A percentile compares a stretch with the other conserved stretches of the same genome.
Conservation (phyloP, 305 asterid species). For the Salvia sclarea region DNA sequence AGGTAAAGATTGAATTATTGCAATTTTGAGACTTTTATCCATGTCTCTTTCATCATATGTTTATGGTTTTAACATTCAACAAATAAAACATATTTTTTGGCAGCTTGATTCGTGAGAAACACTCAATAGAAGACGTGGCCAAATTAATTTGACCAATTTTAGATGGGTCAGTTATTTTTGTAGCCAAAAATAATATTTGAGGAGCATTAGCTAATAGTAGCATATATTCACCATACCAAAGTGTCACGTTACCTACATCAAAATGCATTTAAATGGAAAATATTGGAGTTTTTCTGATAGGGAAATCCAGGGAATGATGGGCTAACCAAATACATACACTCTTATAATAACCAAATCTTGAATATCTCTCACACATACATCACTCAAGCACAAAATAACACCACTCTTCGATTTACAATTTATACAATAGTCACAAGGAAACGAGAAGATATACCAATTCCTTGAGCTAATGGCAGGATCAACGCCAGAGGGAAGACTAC, state of each 20-base stretch:
- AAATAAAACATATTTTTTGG: neutral
- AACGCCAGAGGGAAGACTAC: slow-evolving; percentile 28
- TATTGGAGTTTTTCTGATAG: neutral
- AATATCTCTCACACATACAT: slow-evolving; percentile 7
- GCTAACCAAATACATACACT: neutral
- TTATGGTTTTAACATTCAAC: neutral
- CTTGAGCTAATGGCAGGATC: slow-evolving; percentile 15
- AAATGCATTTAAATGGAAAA: neutral
- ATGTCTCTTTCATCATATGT: neutral
- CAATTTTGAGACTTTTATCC: neutral
- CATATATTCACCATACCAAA: neutral
- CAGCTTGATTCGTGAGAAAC: neutral
- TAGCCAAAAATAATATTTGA: too few species aligned
- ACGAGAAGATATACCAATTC: neutral
- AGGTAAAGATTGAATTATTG: neutral
- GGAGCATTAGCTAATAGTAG: too few species aligned
- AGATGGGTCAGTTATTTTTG: too few species aligned
- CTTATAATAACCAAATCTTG: slow-evolving; percentile 11
- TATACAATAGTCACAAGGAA: slow-evolving; percentile 23
- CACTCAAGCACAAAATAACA: slow-evolving; percentile 2
- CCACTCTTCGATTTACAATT: slow-evolving; percentile 28
- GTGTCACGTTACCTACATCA: neutral
- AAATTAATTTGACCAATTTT: too few species aligned
- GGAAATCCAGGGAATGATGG: neutral
- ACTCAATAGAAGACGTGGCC: neutral